These are phyloP conservation scores for Lyophyllum decastes DNA, from an alignment of 768 basidiomycete genomes.

Conservation along the genomic window DNA sequence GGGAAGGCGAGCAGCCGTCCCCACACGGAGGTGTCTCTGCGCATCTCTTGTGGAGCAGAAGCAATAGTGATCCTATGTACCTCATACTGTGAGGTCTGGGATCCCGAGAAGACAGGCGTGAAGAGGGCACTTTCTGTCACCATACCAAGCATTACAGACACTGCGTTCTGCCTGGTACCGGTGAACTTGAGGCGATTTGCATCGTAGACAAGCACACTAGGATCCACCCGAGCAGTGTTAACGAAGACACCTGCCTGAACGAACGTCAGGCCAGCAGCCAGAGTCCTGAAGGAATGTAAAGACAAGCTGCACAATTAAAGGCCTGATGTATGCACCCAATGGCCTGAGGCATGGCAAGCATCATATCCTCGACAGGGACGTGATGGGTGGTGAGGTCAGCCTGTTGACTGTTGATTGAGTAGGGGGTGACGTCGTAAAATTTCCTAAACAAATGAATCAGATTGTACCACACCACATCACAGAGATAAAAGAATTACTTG, in stretches of 20 bases:
- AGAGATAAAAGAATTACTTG: not conserved
- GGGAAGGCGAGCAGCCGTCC: constrained; percentile 3
- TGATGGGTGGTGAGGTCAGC: not conserved
- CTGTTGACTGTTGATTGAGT: not conserved
- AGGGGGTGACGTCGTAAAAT: not conserved
- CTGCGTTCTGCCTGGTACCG: not conserved
- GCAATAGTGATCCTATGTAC: constrained; percentile 1
- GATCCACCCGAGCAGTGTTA: constrained; percentile 4
- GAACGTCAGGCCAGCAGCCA: not conserved
- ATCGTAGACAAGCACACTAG: not conserved
- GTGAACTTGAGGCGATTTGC: not conserved
- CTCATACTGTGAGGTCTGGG: not conserved
- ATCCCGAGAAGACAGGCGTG: not conserved
- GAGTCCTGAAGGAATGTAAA: not conserved
- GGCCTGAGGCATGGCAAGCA: not conserved
- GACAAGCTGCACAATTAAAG: not conserved
- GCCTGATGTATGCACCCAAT: not conserved
- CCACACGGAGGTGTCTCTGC: constrained; percentile 7
- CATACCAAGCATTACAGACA: constrained; percentile 8
- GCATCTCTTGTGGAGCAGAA: constrained; percentile 7
- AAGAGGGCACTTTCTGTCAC: constrained; percentile 4
- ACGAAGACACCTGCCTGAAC: not conserved
- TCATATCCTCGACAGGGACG: not conserved
- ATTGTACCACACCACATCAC: not conserved
- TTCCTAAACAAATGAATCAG: not conserved